Evolutionary conservation across 371 early-diverging fungal species (phyloP).

Genomic region (Mucor racemosus): DNA sequence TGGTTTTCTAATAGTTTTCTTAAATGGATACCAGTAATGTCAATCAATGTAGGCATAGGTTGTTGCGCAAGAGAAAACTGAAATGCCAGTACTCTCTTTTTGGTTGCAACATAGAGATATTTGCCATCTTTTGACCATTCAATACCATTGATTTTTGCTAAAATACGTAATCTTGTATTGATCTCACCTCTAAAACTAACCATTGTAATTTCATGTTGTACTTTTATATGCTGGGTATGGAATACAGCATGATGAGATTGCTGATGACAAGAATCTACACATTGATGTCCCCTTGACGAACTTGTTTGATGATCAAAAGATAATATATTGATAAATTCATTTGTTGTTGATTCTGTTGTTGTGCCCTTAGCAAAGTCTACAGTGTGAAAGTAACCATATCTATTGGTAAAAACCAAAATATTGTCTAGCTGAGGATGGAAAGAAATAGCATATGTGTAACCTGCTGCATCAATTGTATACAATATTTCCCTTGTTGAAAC

Average conservation of each 20-base stretch:
- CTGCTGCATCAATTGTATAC: constrained; percentile 54
- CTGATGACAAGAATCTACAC: background rate
- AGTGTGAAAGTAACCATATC: constrained; percentile 65
- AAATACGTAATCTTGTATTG: constrained; percentile 52
- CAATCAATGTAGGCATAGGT: constrained; percentile 3
- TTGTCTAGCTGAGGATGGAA: constrained; percentile 60
- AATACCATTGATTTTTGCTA: constrained; percentile 62
- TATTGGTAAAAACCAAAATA: constrained; percentile 56
- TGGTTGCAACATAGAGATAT: constrained; percentile 57
- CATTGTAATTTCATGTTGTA: constrained; percentile 61
- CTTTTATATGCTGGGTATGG: constrained; percentile 23
- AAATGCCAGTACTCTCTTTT: constrained; percentile 58
- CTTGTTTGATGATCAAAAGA: constrained; percentile 17
- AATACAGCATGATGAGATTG: constrained; percentile 16
- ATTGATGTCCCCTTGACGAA: constrained; percentile 8
- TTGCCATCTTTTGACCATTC: constrained; percentile 61
- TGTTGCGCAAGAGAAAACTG: constrained; percentile 28
- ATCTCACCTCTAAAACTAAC: constrained; percentile 60
- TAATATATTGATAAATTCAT: background rate
- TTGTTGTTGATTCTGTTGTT: background rate
- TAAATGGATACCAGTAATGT: constrained; percentile 16
- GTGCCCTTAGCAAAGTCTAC: constrained; percentile 45
- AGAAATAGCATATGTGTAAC: constrained; percentile 51
- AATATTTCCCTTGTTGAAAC: constrained; percentile 41
- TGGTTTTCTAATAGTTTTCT: constrained; percentile 10